Evolutionary conservation across 169 alveolate genomes (phyloP).

Genomic region (Plasmodium ovale): DNA sequence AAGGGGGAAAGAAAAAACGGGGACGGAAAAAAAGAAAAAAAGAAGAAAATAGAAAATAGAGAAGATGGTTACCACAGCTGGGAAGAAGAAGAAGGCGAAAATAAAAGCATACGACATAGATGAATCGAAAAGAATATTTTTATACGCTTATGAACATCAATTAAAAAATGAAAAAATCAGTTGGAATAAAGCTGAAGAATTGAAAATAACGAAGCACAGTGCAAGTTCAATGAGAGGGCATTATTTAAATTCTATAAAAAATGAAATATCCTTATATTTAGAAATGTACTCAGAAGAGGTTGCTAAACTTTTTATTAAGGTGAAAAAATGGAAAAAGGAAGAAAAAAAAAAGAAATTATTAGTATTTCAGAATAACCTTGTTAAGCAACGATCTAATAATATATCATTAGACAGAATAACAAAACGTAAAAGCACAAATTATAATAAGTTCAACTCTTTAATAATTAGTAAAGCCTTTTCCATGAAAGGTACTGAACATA

Average conservation of each 20-base stretch:
- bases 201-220: conserved; percentile 52
- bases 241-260: conserved; percentile 45
- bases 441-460: conserved; percentile 48
- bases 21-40: background rate
- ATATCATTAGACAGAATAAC: conserved; percentile 66
- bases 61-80: conserved; percentile 36
- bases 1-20: background rate
- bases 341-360: conserved; percentile 65
- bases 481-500: background rate
- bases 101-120: conserved; percentile 59
- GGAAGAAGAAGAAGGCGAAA: conserved; percentile 29
- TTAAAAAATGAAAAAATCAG: conserved; percentile 58
- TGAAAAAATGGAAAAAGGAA: conserved; percentile 55
- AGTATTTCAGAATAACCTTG: conserved; percentile 30
- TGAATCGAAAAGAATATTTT: conserved; percentile 52
- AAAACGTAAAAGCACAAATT: conserved; percentile 54
- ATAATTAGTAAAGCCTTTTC: conserved; percentile 57
- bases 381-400: conserved; percentile 46
- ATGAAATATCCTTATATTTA: conserved; percentile 59
- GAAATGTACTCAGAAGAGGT: conserved; percentile 70
- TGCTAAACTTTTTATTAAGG: conserved; percentile 45
- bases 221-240: conserved; percentile 68
- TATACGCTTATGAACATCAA: conserved; percentile 65
- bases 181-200: conserved; percentile 60
- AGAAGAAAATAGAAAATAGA: background rate